Conservation (phyloP, 352 stramenopile species). For the Phytophthora pinifolia region DNA sequence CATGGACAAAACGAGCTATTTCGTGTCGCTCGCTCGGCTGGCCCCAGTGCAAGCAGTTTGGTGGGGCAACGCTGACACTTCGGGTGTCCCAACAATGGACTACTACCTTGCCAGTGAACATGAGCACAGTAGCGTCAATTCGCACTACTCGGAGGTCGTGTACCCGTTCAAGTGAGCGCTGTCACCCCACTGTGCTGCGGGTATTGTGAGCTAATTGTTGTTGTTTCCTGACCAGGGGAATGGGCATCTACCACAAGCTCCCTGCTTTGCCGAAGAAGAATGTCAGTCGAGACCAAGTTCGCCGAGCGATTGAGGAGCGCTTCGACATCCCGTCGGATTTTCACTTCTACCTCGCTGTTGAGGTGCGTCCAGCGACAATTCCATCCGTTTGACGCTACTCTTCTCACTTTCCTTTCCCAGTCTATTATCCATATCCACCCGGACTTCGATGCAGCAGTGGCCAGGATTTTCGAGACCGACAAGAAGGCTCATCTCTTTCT, state of each 20-base stretch:
- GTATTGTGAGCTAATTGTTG: slow-evolving; percentile 3
- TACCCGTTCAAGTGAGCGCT: slow-evolving; percentile 58
- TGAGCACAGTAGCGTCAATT: slow-evolving; percentile 43
- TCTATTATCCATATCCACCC: slow-evolving; percentile 74
- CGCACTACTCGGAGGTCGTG: slow-evolving; percentile 62
- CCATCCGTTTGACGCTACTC: not conserved
- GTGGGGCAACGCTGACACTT: slow-evolving; percentile 79
- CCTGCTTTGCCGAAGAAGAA: slow-evolving; percentile 39
- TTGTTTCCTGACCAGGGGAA: slow-evolving; percentile 37
- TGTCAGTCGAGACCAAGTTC: slow-evolving; percentile 44
- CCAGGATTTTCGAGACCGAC: slow-evolving; percentile 48
- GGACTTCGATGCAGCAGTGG: slow-evolving; percentile 62
- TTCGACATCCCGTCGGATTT: slow-evolving; percentile 57
- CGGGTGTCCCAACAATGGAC: slow-evolving; percentile 63
- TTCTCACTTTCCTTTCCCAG: slow-evolving; percentile 33
- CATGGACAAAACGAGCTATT: slow-evolving; percentile 80
- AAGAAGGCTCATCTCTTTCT: slow-evolving; percentile 61
- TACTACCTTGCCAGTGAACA: slow-evolving; percentile 71
- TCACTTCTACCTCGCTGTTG: slow-evolving; percentile 63
- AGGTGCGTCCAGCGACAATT: slow-evolving; percentile 33
- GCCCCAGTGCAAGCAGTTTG: slow-evolving; percentile 70
- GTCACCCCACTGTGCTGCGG: not conserved
- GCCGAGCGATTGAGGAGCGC: slow-evolving; percentile 47
- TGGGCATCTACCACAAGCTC: slow-evolving; percentile 66
- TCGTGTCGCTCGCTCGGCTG: slow-evolving; percentile 65